Base-by-base conservation (phyloP, 352 stramenopile species). In the Peronospora belbahrii region DNA sequence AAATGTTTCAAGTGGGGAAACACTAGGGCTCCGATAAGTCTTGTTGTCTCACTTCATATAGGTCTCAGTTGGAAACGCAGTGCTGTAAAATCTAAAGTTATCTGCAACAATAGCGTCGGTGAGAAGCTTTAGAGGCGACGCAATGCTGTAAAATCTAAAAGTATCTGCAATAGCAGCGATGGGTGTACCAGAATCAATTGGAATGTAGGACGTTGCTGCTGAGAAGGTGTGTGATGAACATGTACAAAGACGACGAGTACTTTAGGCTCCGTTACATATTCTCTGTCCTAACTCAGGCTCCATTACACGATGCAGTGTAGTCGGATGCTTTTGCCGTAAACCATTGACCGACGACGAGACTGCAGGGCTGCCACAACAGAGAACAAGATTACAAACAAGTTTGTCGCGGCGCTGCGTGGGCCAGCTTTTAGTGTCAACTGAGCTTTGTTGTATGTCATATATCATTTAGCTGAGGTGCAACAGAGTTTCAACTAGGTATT, bases 401-500 rank as follows among this genome's bases (percentile, higher is more conserved):
- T n/a, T n/a, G n/a, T n/a, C n/a, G 24, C 23, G 4, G 23, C 5
- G 23, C 23, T 27, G 1, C 25, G 6, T 20, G 23, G 31, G 46
- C 51, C 51, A 43, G 54, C 43, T 42, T 3, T n/a, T n/a, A n/a
- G n/a, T n/a, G n/a, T n/a, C n/a, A 27, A 27, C 23, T 27, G n/a
- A 14, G 27, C 8, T 33, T 33, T 33, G 28, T 5, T 9, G 11
- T 11, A 28, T 28, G 24, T 9, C 24, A 28, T 9, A 28, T 2
- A 15, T 2, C 25, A 14, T 15, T 40, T 23, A 23, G 27, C 38
- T 56, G 18, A 11, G 48, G 42, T 24, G 27, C n/a, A 34, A 11
- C 30, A 37, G 46, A 37, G 36, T 37, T 32, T 42, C 44, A 52
- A 48, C 34, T 59, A n/a, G 49, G 35, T 33, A 57, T 62, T 62